These are phyloP conservation scores for Cyclotella cryptica DNA, from an alignment of 108 stramenopile species.

Conservation along the genomic window DNA sequence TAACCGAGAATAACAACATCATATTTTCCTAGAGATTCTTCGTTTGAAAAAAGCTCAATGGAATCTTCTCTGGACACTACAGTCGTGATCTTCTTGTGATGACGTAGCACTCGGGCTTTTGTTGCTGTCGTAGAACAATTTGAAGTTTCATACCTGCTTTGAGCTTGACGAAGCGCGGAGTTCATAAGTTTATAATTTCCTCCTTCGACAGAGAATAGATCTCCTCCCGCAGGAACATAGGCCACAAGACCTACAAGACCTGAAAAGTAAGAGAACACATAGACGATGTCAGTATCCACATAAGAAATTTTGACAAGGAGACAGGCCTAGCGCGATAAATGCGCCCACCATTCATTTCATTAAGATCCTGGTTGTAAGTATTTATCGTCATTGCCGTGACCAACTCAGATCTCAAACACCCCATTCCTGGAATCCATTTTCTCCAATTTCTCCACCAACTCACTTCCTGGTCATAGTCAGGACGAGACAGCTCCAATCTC, in stretches of 20 bases:
- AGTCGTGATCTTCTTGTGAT: constrained; percentile 39
- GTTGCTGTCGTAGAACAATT: not conserved
- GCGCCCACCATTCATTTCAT: constrained; percentile 61
- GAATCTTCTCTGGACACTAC: constrained; percentile 40
- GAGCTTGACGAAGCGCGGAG: constrained; percentile 73
- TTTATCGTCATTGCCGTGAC: constrained; percentile 65
- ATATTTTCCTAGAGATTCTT: constrained; percentile 59
- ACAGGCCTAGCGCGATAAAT: not conserved
- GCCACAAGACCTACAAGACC: constrained; percentile 66
- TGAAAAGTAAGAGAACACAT: not conserved
- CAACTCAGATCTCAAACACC: constrained; percentile 66
- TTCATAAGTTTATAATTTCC: constrained; percentile 75
- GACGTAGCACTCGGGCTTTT: constrained; percentile 30
- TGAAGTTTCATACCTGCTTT: constrained; percentile 24
- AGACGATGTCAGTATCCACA: not conserved
- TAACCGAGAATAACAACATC: constrained; percentile 71
- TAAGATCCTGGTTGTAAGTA: constrained; percentile 77
- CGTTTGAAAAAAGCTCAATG: constrained; percentile 52
- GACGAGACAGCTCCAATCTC: constrained; percentile 15
- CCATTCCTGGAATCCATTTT: constrained; percentile 48
- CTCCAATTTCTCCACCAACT: constrained; percentile 44
- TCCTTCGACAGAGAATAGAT: constrained; percentile 62
- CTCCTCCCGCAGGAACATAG: constrained; percentile 58
- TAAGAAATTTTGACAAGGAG: not conserved
- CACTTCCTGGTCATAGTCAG: not conserved